These are phyloP conservation scores for Fusarium proliferatum DNA, from an alignment of 2,329 filamentous ascomycete genomes.

Conservation along the genomic window DNA sequence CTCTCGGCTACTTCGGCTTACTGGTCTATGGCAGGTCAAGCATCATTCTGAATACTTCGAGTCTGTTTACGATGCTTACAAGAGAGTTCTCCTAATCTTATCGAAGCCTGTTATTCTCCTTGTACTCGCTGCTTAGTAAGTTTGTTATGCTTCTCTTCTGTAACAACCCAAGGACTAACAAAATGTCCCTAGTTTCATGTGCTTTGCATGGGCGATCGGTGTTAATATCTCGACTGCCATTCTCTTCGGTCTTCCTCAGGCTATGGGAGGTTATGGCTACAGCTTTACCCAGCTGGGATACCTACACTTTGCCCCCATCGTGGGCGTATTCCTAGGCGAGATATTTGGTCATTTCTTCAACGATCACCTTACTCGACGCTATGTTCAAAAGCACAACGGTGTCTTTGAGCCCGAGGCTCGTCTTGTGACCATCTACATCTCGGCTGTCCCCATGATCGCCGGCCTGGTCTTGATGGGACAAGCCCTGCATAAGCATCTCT, in stretches of 20 bases:
- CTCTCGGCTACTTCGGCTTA: conserved; percentile 41
- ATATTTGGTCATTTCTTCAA: conserved; percentile 66
- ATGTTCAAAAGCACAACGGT: conserved; percentile 60
- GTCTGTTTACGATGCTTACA: conserved; percentile 9
- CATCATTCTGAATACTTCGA: conserved; percentile 34
- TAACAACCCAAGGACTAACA: not conserved
- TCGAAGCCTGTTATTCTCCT: conserved; percentile 28
- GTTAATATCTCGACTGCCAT: conserved; percentile 68
- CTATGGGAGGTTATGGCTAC: conserved; percentile 60
- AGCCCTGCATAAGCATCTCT: conserved; percentile 56
- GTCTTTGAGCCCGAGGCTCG: conserved; percentile 67
- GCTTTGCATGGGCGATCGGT: conserved; percentile 63
- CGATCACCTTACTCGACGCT: conserved; percentile 59
- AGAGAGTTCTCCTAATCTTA: conserved; percentile 24
- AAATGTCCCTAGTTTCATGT: conserved; percentile 33
- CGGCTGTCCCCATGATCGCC: conserved; percentile 60
- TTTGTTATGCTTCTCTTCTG: not conserved
- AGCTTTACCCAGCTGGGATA: conserved; percentile 61
- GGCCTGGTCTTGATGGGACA: conserved; percentile 65
- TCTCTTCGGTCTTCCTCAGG: conserved; percentile 51
- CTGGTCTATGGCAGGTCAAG: conserved; percentile 25
- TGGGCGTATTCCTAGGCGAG: conserved; percentile 65
- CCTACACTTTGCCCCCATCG: conserved; percentile 69
- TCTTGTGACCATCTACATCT: conserved; percentile 59
- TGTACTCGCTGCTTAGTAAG: conserved; percentile 23